Conservation (phyloP, 192 early-diverging fungal genomes). For the Spizellomyces punctatus region DNA sequence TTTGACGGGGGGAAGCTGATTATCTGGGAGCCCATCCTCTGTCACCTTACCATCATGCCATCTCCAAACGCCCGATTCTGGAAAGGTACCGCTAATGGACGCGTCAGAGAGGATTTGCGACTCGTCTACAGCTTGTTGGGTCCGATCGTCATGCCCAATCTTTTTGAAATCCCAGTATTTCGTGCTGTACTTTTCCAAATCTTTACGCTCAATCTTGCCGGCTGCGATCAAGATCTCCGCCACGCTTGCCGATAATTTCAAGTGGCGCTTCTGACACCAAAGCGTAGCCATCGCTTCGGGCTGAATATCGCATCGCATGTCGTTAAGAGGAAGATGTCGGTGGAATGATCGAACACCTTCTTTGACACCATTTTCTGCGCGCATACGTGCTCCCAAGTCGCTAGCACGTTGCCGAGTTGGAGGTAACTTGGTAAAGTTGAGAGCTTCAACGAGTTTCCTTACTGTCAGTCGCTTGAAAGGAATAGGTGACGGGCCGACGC, state of each 20-base stretch:
- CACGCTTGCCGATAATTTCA: not conserved
- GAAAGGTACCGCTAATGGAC: too few relatives aligned
- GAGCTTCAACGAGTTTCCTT: not conserved
- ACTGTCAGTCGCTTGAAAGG: not conserved
- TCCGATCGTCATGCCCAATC: not conserved
- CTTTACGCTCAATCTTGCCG: not conserved
- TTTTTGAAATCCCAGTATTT: not conserved
- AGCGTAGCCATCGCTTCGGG: not conserved
- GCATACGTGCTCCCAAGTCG: constrained; percentile 1
- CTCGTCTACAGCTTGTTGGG: too few relatives aligned
- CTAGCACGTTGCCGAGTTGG: not conserved
- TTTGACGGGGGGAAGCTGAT: not conserved
- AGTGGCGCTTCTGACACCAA: not conserved
- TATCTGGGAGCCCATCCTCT: too few relatives aligned
- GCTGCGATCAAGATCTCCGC: not conserved
- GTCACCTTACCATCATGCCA: too few relatives aligned
- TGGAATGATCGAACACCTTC: constrained; percentile 3
- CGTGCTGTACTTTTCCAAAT: not conserved
- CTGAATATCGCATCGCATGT: constrained; percentile 2
- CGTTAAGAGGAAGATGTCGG: not conserved
- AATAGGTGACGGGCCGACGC: not conserved
- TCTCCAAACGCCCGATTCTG: too few relatives aligned
- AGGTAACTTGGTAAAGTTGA: not conserved
- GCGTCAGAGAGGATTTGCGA: too few relatives aligned
- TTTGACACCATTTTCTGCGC: constrained; percentile 2